A percentile compares a stretch with the other conserved stretches of the same genome.
phyloP scores from a whole-genome alignment of 495 filamentous ascomycete genomes.

The Talaromyces stipitatus region DNA sequence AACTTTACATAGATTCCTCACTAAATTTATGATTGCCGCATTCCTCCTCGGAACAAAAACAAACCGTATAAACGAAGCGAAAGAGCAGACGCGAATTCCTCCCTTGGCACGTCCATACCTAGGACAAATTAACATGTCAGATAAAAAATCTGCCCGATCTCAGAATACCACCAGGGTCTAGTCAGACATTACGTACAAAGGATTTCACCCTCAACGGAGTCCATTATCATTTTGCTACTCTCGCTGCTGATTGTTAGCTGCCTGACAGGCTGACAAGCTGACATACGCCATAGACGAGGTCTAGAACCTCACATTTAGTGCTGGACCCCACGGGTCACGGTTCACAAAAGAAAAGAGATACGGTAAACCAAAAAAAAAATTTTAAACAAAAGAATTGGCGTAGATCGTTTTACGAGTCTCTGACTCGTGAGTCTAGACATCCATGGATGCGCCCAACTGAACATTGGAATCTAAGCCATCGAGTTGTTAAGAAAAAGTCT shows the following conservation, averaged over 20 bases:
- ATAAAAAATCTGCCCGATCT: neutral
- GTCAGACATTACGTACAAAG: too few relatives aligned
- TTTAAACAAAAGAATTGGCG: neutral
- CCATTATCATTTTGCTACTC: too few relatives aligned
- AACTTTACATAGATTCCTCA: too few relatives aligned
- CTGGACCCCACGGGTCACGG: neutral
- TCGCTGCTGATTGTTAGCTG: neutral
- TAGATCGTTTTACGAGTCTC: neutral
- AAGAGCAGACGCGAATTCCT: too few relatives aligned
- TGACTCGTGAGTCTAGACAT: too few relatives aligned
- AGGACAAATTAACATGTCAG: neutral
- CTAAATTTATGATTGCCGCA: too few relatives aligned
- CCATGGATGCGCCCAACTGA: too few relatives aligned
- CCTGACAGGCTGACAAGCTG: neutral
- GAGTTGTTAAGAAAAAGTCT: too few relatives aligned
- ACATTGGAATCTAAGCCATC: too few relatives aligned
- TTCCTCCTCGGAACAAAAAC: too few relatives aligned
- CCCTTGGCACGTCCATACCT: neutral
- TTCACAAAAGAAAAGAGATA: neutral
- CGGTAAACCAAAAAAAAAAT: neutral
- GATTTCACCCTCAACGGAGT: too few relatives aligned
- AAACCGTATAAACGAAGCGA: too few relatives aligned
- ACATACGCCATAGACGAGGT: neutral
- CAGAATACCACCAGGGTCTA: neutral
- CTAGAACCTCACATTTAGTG: neutral